Conservation (phyloP, 805 yeast species). For the Komagataella phaffii region DNA sequence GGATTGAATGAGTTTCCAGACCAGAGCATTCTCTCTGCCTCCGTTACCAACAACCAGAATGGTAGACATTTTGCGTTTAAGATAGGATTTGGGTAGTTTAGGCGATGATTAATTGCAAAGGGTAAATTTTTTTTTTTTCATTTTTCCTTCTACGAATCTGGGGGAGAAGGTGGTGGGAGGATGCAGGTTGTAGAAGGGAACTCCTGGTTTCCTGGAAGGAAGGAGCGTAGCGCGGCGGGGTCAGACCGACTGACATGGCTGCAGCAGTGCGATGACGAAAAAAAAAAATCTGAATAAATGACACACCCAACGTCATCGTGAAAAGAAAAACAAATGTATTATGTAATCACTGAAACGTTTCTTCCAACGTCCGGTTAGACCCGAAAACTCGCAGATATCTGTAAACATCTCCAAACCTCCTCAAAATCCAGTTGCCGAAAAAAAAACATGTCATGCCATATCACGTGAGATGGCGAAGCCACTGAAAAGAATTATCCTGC, state of each 20-base stretch:
- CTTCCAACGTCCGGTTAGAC: too few species aligned
- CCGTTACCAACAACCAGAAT: conserved; percentile 90
- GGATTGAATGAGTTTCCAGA: conserved; percentile 83
- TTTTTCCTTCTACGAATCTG: not conserved
- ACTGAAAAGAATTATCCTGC: not conserved
- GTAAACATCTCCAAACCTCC: not conserved
- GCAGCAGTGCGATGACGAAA: too few species aligned
- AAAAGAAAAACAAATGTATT: not conserved
- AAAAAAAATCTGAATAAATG: too few species aligned
- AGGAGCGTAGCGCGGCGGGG: not conserved
- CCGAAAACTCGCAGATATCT: too few species aligned
- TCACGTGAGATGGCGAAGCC: not conserved
- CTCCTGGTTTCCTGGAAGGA: not conserved
- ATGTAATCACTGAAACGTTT: too few species aligned
- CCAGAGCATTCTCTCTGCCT: conserved; percentile 96
- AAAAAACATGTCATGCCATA: not conserved
- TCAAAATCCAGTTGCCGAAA: not conserved
- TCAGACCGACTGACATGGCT: too few species aligned
- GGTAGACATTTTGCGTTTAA: conserved; percentile 19
- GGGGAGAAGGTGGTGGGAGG: not conserved
- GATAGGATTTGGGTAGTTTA: not conserved
- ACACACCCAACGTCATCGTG: too few species aligned
- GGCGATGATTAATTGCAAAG: not conserved
- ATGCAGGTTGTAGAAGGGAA: not conserved
- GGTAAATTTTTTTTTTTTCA: too few species aligned